Evolutionary conservation across 1,284 basidiomycete species (phyloP).

Genomic region (Pseudozyma pruni): DNA sequence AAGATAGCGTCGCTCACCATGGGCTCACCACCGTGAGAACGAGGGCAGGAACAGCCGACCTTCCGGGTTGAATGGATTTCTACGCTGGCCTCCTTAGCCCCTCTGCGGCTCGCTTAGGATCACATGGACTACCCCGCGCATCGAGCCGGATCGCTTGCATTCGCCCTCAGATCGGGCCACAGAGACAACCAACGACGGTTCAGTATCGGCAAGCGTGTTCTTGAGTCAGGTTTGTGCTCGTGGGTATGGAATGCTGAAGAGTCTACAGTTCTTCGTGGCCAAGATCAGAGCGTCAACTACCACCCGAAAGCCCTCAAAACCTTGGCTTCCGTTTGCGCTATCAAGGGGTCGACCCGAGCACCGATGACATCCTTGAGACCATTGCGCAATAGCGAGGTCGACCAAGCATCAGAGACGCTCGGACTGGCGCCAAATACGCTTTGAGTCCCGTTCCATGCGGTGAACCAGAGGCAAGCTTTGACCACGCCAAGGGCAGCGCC

Average conservation of each 20-base stretch:
- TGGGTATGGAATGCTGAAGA: neutral
- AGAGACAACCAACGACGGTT: no score
- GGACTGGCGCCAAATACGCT: slow-evolving; percentile 5
- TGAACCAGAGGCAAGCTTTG: slow-evolving; percentile 45
- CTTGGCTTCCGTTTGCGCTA: slow-evolving; percentile 13
- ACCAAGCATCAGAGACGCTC: neutral
- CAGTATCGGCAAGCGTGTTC: no score
- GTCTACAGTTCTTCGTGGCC: neutral
- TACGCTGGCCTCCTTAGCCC: no score
- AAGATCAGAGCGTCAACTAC: neutral
- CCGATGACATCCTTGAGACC: slow-evolving; percentile 24
- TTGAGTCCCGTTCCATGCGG: slow-evolving; percentile 37
- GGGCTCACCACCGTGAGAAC: no score
- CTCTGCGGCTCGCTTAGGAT: no score
- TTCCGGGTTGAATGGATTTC: no score
- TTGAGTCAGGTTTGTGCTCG: no score
- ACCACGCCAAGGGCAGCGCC: slow-evolving; percentile 39
- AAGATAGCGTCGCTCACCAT: no score
- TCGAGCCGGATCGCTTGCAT: no score
- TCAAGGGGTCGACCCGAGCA: slow-evolving; percentile 16
- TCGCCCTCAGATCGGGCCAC: no score
- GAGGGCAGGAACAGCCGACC: no score
- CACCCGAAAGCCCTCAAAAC: slow-evolving; percentile 3
- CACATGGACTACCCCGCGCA: no score
- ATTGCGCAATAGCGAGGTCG: neutral